Percentiles rank a stretch among this genome's conserved stretches.
phyloP scores from a whole-genome alignment of 805 yeast species.

The Metschnikowia bowlesiae region DNA sequence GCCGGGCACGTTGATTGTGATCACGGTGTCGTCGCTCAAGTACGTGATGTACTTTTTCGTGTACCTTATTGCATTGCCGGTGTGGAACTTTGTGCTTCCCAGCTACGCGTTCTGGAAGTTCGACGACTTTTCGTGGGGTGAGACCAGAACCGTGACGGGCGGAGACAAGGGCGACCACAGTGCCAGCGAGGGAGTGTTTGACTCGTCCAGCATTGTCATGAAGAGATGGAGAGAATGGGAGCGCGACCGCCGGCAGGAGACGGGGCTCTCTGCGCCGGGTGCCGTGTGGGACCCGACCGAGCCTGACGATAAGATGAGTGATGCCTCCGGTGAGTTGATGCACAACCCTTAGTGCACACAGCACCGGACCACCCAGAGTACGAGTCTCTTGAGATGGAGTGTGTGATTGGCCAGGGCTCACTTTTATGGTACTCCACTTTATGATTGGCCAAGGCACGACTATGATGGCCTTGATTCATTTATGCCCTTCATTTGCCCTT shows the following conservation, averaged over 20 bases:
- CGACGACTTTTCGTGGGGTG: constrained; percentile 97
- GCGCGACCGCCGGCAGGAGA: constrained; percentile 48
- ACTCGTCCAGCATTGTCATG: constrained; percentile 85
- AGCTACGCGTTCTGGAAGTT: constrained; percentile 89
- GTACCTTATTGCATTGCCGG: constrained; percentile 77
- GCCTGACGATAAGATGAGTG: constrained; percentile 5
- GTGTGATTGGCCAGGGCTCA: no score
- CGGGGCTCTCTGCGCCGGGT: constrained; percentile 29
- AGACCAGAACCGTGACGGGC: constrained; percentile 75
- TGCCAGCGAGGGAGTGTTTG: constrained; percentile 76
- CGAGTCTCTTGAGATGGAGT: no score
- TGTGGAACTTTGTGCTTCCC: constrained; percentile 90
- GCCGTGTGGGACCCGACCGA: constrained; percentile 46
- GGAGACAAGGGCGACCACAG: constrained; percentile 66
- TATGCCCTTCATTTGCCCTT: no score
- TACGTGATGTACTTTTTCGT: constrained; percentile 76
- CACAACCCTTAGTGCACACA: not conserved
- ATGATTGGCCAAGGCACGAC: no score
- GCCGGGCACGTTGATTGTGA: constrained; percentile 75
- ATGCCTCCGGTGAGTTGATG: not conserved
- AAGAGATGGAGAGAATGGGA: constrained; percentile 95
- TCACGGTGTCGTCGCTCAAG: constrained; percentile 70
- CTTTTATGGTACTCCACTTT: no score
- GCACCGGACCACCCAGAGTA: no score
- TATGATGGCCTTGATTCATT: no score